phyloP scores from a whole-genome alignment of 1,139 yeast genomes.

The Suzukiozyma palmioleophila region DNA sequence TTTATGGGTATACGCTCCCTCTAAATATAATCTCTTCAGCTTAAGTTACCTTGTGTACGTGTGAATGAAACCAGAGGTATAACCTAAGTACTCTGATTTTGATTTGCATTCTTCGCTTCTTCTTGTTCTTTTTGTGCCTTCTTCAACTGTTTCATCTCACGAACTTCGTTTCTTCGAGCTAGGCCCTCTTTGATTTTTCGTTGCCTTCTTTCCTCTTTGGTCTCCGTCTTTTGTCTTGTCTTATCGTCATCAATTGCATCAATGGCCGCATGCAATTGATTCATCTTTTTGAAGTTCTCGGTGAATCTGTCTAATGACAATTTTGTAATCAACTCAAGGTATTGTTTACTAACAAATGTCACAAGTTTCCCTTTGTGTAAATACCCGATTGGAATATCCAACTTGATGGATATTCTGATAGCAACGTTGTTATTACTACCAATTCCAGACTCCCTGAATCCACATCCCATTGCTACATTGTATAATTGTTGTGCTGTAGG shows the following conservation, averaged over 20 bases:
- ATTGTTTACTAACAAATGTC: conserved; percentile 45
- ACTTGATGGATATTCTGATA: conserved; percentile 62
- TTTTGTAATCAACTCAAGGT: conserved; percentile 44
- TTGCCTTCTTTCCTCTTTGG: conserved; percentile 53
- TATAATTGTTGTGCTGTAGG: conserved; percentile 58
- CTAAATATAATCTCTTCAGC: no score
- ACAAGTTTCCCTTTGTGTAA: conserved; percentile 25
- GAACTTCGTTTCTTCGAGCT: conserved; percentile 38
- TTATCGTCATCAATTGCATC: conserved; percentile 12
- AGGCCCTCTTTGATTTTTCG: conserved; percentile 62
- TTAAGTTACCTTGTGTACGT: no score
- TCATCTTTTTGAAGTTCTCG: conserved; percentile 58
- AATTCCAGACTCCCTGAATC: conserved; percentile 83
- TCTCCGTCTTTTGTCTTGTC: conserved; percentile 14
- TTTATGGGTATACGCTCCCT: no score
- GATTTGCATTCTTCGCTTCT: conserved; percentile 3
- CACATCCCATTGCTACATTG: conserved; percentile 74
- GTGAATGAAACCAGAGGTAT: no score
- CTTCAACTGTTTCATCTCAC: conserved; percentile 18
- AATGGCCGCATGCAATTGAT: conserved; percentile 43
- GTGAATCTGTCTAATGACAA: conserved; percentile 55
- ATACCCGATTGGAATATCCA: conserved; percentile 73
- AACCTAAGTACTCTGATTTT: no score
- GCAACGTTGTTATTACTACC: conserved; percentile 79
- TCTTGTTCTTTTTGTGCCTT: conserved; percentile 10